These are phyloP conservation scores for Phaeoacremonium minimum DNA, from an alignment of 2,329 filamentous ascomycete genomes.

Conservation along the genomic window DNA sequence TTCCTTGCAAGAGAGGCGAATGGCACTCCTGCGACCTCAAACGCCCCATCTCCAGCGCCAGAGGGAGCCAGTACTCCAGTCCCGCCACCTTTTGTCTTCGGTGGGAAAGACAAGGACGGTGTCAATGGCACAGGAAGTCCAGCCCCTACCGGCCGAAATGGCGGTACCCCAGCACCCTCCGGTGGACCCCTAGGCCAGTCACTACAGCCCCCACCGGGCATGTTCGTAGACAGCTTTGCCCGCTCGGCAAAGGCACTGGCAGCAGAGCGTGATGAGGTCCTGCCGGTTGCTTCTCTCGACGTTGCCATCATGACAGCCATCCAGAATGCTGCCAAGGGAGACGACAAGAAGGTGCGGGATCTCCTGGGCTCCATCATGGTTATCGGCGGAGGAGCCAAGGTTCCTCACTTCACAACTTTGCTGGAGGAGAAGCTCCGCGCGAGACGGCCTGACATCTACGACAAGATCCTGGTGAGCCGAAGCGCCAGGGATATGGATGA, in stretches of 20 bases:
- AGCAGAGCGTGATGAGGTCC: slow-evolving; percentile 70
- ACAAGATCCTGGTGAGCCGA: slow-evolving; percentile 58
- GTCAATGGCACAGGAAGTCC: slow-evolving; percentile 44
- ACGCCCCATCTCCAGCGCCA: slow-evolving; percentile 81
- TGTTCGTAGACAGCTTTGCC: slow-evolving; percentile 47
- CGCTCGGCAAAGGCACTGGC: slow-evolving; percentile 52
- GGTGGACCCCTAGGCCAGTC: slow-evolving; percentile 23
- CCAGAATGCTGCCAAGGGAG: slow-evolving; percentile 77
- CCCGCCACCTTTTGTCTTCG: slow-evolving; percentile 53
- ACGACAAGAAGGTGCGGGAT: slow-evolving; percentile 90
- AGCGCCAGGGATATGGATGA: slow-evolving; percentile 92
- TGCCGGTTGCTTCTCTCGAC: slow-evolving; percentile 81
- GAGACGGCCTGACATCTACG: slow-evolving; percentile 55
- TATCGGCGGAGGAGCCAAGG: slow-evolving; percentile 79
- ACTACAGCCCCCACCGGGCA: slow-evolving; percentile 29
- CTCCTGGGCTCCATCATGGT: slow-evolving; percentile 89
- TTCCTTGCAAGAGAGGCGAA: slow-evolving; percentile 66
- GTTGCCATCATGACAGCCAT: slow-evolving; percentile 87
- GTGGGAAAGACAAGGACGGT: slow-evolving; percentile 39
- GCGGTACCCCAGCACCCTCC: slow-evolving; percentile 35
- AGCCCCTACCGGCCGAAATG: slow-evolving; percentile 47
- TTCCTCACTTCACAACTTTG: slow-evolving; percentile 72
- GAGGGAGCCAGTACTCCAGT: slow-evolving; percentile 69
- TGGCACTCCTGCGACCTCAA: slow-evolving; percentile 77
- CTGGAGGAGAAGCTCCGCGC: slow-evolving; percentile 78